Conservation (phyloP, 2,329 filamentous ascomycete genomes). For the Pyrenophora teres region DNA sequence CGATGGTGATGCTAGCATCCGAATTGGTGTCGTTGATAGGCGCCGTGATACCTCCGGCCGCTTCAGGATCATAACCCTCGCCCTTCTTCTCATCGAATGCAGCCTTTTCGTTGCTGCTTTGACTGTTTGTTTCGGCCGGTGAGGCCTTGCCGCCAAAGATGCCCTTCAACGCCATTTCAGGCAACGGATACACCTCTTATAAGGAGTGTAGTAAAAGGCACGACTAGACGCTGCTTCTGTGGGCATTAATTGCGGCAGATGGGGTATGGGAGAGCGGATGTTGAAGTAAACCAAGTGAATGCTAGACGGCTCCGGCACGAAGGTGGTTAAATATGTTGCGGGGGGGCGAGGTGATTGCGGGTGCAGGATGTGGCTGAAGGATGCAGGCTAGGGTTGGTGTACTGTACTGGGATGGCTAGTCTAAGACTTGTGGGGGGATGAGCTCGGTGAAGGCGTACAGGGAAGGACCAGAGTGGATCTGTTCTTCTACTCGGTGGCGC, state of each 20-base stretch:
- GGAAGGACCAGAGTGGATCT: conserved; percentile 11
- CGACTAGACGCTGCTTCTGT: conserved; percentile 35
- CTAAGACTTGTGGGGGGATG: conserved; percentile 21
- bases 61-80: conserved; percentile 44
- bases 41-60: conserved; percentile 46
- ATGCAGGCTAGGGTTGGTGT: conserved; percentile 1
- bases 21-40: conserved; percentile 38
- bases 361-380: conserved; percentile 5
- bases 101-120: conserved; percentile 20
- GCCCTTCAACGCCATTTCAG: conserved; percentile 58
- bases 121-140: conserved; percentile 19
- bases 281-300: conserved; percentile 2
- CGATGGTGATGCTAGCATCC: conserved; percentile 53
- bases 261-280: background rate
- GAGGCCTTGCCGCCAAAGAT: conserved; percentile 30
- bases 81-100: conserved; percentile 21
- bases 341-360: conserved; percentile 11
- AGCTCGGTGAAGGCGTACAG: conserved; percentile 22
- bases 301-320: conserved; percentile 1
- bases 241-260: conserved; percentile 47
- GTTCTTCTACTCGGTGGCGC: conserved; percentile 11
- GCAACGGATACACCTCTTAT: conserved; percentile 52
- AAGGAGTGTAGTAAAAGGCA: conserved; percentile 48
- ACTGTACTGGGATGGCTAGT: conserved; percentile 9
- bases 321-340: conserved; percentile 16